phyloP scores from a whole-genome alignment of 768 basidiomycete genomes.

The Trametes sanguinea region DNA sequence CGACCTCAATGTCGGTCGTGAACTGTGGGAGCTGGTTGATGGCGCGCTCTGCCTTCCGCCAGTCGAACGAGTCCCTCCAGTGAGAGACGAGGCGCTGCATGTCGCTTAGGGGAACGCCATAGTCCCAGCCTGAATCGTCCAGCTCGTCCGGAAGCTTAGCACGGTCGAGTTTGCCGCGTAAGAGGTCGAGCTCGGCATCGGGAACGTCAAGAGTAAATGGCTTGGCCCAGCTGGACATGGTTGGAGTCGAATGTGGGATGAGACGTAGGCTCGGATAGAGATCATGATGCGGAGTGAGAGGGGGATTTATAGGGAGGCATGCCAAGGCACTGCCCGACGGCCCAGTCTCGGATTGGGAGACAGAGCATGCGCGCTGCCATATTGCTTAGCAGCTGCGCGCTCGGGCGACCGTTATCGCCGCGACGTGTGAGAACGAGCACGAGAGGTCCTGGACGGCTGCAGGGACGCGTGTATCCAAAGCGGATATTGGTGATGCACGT shows the following conservation, averaged over 20 bases:
- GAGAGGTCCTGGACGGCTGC: too few relatives aligned
- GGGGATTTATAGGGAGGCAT: too few relatives aligned
- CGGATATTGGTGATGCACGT: too few relatives aligned
- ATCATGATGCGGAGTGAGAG: too few relatives aligned
- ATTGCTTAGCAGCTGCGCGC: too few relatives aligned
- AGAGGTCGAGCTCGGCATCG: conserved; percentile 24
- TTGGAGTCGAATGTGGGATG: neutral
- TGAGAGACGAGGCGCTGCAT: conserved; percentile 47
- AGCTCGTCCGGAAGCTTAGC: conserved; percentile 32
- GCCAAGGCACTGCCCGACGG: too few relatives aligned
- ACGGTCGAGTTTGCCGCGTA: conserved; percentile 29
- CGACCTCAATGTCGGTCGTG: conserved; percentile 51
- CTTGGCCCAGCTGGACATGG: conserved; percentile 8
- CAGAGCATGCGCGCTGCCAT: too few relatives aligned
- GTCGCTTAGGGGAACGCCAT: conserved; percentile 46
- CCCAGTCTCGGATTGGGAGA: too few relatives aligned
- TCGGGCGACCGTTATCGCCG: too few relatives aligned
- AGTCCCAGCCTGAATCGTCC: conserved; percentile 30
- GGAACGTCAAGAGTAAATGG: conserved; percentile 29
- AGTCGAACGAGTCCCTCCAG: conserved; percentile 59
- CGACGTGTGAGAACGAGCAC: too few relatives aligned
- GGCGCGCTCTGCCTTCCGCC: conserved; percentile 51
- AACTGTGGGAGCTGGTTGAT: conserved; percentile 62
- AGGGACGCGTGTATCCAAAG: too few relatives aligned
- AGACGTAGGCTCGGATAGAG: too few relatives aligned